A percentile compares a stretch with the other conserved stretches of the same genome.
These are phyloP conservation scores for Fusarium sp. DNA, from an alignment of 2,329 filamentous ascomycete genomes.

Conservation along the genomic window DNA sequence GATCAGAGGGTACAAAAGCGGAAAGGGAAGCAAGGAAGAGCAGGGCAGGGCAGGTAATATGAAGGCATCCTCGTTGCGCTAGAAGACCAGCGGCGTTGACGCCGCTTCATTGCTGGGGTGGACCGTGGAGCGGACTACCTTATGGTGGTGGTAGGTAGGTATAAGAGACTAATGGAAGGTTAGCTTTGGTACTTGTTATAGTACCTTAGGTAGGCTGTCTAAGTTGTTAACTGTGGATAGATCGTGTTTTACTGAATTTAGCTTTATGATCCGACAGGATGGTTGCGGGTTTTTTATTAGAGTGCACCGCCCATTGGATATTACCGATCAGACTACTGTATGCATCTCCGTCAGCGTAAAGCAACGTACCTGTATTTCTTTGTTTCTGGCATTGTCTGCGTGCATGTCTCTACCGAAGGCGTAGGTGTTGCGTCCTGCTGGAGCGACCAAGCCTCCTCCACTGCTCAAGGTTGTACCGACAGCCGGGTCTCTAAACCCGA, in stretches of 20 bases:
- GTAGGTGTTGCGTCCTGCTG: conserved; percentile 16
- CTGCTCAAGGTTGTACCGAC: conserved; percentile 39
- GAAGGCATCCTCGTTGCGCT: conserved; percentile 49
- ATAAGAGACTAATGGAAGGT: conserved; percentile 4
- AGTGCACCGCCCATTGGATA: neutral
- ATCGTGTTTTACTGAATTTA: conserved; percentile 20
- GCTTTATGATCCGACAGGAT: conserved; percentile 29
- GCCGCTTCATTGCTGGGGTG: conserved; percentile 45
- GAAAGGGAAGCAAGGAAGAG: conserved; percentile 37
- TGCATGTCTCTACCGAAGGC: conserved; percentile 16
- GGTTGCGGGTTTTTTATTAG: conserved; percentile 14
- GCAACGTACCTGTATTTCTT: conserved; percentile 8
- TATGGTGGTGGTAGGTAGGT: conserved; percentile 8
- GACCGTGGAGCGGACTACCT: conserved; percentile 39
- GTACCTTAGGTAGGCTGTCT: conserved; percentile 23
- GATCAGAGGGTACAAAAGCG: conserved; percentile 14
- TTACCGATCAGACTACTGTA: neutral
- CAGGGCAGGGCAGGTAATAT: conserved; percentile 42
- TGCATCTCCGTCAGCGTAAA: neutral
- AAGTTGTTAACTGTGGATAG: conserved; percentile 15
- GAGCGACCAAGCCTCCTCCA: conserved; percentile 35
- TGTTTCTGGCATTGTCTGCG: conserved; percentile 17
- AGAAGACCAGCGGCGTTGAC: conserved; percentile 46
- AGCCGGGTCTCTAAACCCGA: conserved; percentile 43
- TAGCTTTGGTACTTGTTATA: conserved; percentile 17